Evolutionary conservation across 2,329 filamentous ascomycete species (phyloP).

Genomic region (Cladophialophora yegresii): DNA sequence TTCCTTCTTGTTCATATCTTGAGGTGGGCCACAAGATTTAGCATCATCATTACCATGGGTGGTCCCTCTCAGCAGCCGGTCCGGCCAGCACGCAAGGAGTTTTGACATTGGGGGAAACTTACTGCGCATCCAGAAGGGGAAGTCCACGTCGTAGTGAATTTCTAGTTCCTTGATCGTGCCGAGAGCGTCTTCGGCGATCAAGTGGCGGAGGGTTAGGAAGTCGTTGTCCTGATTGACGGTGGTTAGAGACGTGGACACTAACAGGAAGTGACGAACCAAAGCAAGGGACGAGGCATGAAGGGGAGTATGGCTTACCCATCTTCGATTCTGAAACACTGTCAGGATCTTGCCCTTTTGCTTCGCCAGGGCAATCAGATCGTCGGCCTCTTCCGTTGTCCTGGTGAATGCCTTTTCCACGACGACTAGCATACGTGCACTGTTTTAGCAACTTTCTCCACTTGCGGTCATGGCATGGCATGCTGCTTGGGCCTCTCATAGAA

Average conservation of each 20-base stretch:
- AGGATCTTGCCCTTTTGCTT: constrained; percentile 55
- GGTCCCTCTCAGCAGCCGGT: too few relatives aligned
- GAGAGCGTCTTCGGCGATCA: constrained; percentile 61
- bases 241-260: neutral
- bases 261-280: neutral
- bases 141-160: constrained; percentile 74
- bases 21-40: neutral
- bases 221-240: constrained; percentile 70
- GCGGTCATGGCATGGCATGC: neutral
- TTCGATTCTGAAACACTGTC: constrained; percentile 71
- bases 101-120: neutral
- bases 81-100: neutral
- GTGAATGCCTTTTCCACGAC: constrained; percentile 83
- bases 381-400: constrained; percentile 67
- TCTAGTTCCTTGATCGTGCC: constrained; percentile 74
- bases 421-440: constrained; percentile 46
- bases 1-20: constrained; percentile 52
- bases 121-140: constrained; percentile 24
- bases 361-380: constrained; percentile 61
- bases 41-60: neutral
- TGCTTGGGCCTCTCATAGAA: neutral
- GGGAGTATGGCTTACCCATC: constrained; percentile 41
- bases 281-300: too few relatives aligned
- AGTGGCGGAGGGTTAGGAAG: constrained; percentile 67
- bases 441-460: neutral